Evolutionary conservation across 768 basidiomycete genomes (phyloP).

Genomic region (Chlorophyllum brunneum): DNA sequence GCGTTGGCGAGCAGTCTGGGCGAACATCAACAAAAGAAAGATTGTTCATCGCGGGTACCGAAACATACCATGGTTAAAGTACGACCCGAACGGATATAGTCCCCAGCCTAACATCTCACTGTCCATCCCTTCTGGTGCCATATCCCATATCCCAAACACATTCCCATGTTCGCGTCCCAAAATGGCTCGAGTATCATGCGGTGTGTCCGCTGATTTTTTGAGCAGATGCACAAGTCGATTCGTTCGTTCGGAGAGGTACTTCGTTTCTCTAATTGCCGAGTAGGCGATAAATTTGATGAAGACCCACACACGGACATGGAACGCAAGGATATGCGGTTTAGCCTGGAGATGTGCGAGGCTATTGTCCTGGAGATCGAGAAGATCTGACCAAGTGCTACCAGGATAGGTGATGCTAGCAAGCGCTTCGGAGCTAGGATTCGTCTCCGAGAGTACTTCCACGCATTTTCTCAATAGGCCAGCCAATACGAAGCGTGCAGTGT

Average conservation of each 20-base stretch:
- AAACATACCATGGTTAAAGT: slow-evolving; percentile 63
- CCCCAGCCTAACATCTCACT: slow-evolving; percentile 67
- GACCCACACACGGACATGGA: slow-evolving; percentile 50
- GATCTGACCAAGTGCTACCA: slow-evolving; percentile 40
- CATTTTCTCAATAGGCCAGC: slow-evolving; percentile 46
- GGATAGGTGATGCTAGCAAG: not conserved
- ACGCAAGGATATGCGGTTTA: slow-evolving; percentile 47
- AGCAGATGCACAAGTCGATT: slow-evolving; percentile 14
- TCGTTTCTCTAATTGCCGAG: slow-evolving; percentile 5
- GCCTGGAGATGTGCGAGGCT: slow-evolving; percentile 43
- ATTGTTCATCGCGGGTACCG: not conserved
- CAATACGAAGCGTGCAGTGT: slow-evolving; percentile 53
- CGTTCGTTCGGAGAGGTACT: not conserved
- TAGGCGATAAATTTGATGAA: slow-evolving; percentile 41
- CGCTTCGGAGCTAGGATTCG: no score
- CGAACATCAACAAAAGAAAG: not conserved
- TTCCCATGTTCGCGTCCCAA: slow-evolving; percentile 62
- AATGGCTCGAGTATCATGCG: slow-evolving; percentile 45
- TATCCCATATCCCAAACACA: slow-evolving; percentile 68
- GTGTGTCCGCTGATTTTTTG: slow-evolving; percentile 31
- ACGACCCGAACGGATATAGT: slow-evolving; percentile 56
- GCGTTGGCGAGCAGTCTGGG: slow-evolving; percentile 50
- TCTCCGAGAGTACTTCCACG: slow-evolving; percentile 26
- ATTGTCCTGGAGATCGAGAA: slow-evolving; percentile 55
- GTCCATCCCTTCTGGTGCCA: slow-evolving; percentile 38